Conservation (phyloP, 208 protist species). For the Acanthamoeba lenticulata region DNA sequence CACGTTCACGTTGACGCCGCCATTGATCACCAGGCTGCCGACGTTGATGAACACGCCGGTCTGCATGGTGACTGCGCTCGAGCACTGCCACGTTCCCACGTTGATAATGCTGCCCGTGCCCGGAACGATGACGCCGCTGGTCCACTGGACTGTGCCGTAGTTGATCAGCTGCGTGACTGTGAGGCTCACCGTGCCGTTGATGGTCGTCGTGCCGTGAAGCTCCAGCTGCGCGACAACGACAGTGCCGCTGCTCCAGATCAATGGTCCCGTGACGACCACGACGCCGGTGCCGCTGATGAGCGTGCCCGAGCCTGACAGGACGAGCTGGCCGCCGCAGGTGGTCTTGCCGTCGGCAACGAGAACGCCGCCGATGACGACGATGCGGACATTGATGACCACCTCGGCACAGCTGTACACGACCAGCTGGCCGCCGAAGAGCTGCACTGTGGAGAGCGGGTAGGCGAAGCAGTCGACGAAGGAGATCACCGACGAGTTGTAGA, state of each 20-base stretch:
- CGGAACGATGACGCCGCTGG: neutral
- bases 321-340: neutral
- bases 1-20: no score
- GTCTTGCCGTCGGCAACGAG: neutral
- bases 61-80: no score
- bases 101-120: neutral
- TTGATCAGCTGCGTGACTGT: neutral
- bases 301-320: neutral
- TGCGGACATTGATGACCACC: neutral
- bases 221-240: neutral
- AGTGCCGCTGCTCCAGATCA: neutral
- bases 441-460: neutral
- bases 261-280: neutral
- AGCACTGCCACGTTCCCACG: neutral
- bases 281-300: neutral
- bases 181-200: neutral
- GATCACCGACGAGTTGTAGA: slow-evolving; percentile 2
- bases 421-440: neutral
- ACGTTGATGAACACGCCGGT: neutral
- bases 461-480: neutral
- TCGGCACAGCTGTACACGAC: neutral
- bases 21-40: neutral
- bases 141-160: neutral
- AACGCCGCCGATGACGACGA: neutral
- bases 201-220: neutral